These are phyloP conservation scores for Lithospermum erythrorhizon DNA, from an alignment of 257 asterid genomes.

Conservation along the genomic window DNA sequence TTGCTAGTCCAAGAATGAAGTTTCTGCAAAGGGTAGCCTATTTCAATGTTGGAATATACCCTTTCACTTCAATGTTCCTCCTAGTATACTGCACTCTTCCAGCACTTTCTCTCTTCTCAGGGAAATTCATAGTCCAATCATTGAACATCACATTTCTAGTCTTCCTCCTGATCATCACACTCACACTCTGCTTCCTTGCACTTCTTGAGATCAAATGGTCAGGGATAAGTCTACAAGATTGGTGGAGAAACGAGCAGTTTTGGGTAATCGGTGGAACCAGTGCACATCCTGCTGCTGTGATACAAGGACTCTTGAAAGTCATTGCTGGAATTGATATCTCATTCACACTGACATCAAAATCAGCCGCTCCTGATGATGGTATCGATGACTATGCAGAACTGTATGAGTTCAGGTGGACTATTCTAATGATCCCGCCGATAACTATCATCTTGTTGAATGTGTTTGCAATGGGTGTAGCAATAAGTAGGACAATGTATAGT, in stretches of 20 bases:
- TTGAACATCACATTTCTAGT: constrained; percentile 51
- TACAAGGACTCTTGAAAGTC: constrained; percentile 78
- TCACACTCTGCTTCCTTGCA: constrained; percentile 60
- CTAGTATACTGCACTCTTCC: constrained; percentile 73
- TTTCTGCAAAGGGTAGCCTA: constrained; percentile 76
- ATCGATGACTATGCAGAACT: constrained; percentile 75
- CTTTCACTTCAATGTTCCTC: constrained; percentile 75
- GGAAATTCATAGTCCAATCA: constrained; percentile 73
- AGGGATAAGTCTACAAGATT: constrained; percentile 73
- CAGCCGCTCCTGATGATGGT: constrained; percentile 56
- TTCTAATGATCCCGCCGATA: constrained; percentile 75
- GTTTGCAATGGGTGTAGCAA: constrained; percentile 60
- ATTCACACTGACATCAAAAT: constrained; percentile 75
- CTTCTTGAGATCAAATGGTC: constrained; percentile 83
- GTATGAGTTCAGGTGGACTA: constrained; percentile 76
- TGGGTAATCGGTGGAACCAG: constrained; percentile 95
- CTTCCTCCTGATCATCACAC: constrained; percentile 46
- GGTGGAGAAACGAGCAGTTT: constrained; percentile 97
- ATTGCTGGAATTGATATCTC: constrained; percentile 79
- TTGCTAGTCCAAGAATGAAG: constrained; percentile 74
- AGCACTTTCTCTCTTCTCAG: constrained; percentile 80
- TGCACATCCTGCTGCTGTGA: constrained; percentile 82
- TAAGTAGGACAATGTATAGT: constrained; percentile 61
- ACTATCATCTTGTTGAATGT: constrained; percentile 62
- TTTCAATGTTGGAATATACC: constrained; percentile 83